Percentiles rank a stretch among this genome's conserved stretches.
Evolutionary conservation across 345 rosid species (phyloP).

Genomic region (Eucalyptus tenuipes): DNA sequence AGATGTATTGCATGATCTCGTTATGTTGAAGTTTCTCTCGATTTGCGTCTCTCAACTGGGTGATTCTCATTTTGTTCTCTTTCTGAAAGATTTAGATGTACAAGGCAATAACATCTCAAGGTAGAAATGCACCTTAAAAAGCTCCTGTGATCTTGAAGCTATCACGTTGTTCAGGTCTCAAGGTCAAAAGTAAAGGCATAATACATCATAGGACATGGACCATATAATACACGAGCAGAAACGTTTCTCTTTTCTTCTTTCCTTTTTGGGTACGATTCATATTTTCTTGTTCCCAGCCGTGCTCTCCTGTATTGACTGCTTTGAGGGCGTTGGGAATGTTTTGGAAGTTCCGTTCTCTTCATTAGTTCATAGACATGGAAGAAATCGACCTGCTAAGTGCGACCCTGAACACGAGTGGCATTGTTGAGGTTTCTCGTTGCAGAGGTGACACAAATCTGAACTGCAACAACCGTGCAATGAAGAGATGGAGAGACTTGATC

Average conservation of each 20-base stretch:
- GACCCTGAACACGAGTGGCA: slow-evolving; percentile 2
- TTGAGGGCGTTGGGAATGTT: neutral
- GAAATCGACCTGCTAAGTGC: slow-evolving; percentile 11
- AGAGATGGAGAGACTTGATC: slow-evolving; percentile 10
- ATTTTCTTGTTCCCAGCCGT: neutral
- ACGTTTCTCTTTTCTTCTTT: neutral
- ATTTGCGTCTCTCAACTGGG: neutral
- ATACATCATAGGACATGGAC: neutral
- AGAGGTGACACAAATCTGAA: neutral
- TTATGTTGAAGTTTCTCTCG: neutral
- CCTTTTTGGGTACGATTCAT: neutral
- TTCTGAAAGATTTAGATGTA: neutral
- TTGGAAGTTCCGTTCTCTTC: neutral
- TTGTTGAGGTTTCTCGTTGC: neutral
- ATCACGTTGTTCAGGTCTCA: neutral
- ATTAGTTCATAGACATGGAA: neutral
- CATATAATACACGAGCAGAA: neutral
- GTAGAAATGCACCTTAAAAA: neutral
- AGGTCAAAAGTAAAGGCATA: neutral
- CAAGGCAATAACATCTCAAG: neutral
- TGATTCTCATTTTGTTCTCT: neutral
- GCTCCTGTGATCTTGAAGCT: neutral
- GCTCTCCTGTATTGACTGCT: neutral
- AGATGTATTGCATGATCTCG: neutral
- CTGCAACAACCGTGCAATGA: slow-evolving; percentile 9